Percentiles rank a stretch among this genome's conserved stretches.
Conservation (phyloP, 2,329 filamentous ascomycete species). For the Fusarium sp. region DNA sequence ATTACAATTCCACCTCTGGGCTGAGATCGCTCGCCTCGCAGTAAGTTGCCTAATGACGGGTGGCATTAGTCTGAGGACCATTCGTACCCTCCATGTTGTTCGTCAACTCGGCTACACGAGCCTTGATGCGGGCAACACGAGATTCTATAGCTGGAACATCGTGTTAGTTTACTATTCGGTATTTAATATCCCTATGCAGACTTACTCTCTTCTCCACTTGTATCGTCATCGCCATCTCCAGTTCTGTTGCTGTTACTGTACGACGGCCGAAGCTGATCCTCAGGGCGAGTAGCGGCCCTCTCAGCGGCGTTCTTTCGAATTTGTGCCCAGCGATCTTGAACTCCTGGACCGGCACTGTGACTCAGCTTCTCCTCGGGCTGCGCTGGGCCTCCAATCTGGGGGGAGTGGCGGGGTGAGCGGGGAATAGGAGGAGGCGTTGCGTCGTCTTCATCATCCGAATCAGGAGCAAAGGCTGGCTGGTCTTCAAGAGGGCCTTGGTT, state of each 20-base stretch:
- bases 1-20: neutral
- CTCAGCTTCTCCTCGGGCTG: slow-evolving; percentile 47
- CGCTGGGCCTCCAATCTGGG: slow-evolving; percentile 38
- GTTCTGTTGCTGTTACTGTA: slow-evolving; percentile 66
- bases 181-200: slow-evolving; percentile 38
- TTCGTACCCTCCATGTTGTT: slow-evolving; percentile 74
- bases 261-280: slow-evolving; percentile 68
- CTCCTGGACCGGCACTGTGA: slow-evolving; percentile 46
- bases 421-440: slow-evolving; percentile 63
- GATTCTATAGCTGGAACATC: slow-evolving; percentile 82
- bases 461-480: slow-evolving; percentile 82
- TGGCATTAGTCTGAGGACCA: slow-evolving; percentile 44
- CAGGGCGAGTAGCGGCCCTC: slow-evolving; percentile 71
- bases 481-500: slow-evolving; percentile 89
- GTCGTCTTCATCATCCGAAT: slow-evolving; percentile 59
- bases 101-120: slow-evolving; percentile 92
- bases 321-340: slow-evolving; percentile 88
- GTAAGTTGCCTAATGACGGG: slow-evolving; percentile 27
- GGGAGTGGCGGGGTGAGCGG: slow-evolving; percentile 47
- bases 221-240: slow-evolving; percentile 79
- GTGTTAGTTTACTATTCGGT: slow-evolving; percentile 30
- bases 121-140: slow-evolving; percentile 96
- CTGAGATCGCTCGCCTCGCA: neutral
- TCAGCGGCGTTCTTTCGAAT: slow-evolving; percentile 95
- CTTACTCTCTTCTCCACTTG: slow-evolving; percentile 94